These are phyloP conservation scores for Erythrobasidium hasegawianum DNA, from an alignment of 1,284 basidiomycete genomes.

Conservation along the genomic window DNA sequence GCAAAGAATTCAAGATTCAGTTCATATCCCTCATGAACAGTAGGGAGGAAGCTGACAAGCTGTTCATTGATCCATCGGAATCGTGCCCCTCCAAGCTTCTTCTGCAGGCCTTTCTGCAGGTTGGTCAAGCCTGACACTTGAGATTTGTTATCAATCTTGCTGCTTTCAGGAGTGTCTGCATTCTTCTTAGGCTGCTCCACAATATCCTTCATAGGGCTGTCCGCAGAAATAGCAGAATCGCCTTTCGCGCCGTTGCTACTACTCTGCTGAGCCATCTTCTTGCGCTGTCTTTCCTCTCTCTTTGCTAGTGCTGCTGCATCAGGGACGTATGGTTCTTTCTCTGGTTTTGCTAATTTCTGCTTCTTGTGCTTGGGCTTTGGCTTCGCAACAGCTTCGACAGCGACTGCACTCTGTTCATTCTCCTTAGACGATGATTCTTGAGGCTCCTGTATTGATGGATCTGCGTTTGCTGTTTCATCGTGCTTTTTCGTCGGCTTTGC, in stretches of 20 bases:
- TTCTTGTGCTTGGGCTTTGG: not conserved
- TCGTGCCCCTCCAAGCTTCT: conserved; percentile 44
- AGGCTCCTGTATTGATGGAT: not conserved
- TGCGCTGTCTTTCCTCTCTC: conserved; percentile 14
- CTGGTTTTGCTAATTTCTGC: not conserved
- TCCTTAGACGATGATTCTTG: not conserved
- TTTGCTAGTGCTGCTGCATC: conserved; percentile 28
- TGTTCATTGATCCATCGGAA: conserved; percentile 46
- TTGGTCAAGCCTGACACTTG: conserved; percentile 18
- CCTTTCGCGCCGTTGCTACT: not conserved
- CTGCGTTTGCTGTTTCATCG: conserved; percentile 7
- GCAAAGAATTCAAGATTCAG: too few relatives aligned
- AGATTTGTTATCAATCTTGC: not conserved
- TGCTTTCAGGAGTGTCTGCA: not conserved
- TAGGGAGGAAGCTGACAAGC: conserved; percentile 38
- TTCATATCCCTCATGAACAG: too few relatives aligned
- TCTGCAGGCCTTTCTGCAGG: conserved; percentile 35
- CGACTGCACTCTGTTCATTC: not conserved
- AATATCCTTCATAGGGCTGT: not conserved
- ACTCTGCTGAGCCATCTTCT: conserved; percentile 1
- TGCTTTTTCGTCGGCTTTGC: conserved; percentile 34
- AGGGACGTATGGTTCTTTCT: conserved; percentile 8
- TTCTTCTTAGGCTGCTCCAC: not conserved
- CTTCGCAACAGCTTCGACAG: not conserved
- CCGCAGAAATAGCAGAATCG: not conserved